Conservation (phyloP, 2,329 filamentous ascomycete species). For the Massarina eburnea region DNA sequence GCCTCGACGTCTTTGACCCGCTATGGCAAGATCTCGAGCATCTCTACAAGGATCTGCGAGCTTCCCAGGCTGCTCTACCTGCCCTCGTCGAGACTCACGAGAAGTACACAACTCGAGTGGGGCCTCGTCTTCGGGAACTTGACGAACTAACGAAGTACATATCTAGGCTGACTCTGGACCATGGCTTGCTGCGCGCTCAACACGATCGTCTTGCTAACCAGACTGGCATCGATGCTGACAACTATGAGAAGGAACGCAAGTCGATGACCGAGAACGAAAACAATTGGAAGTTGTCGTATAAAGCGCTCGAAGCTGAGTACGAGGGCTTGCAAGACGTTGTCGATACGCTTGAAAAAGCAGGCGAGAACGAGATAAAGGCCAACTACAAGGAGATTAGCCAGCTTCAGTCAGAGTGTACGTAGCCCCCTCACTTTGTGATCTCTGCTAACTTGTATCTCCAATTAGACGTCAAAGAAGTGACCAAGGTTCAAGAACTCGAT, state of each 20-base stretch:
- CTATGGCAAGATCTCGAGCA: constrained; percentile 32
- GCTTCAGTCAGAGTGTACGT: too few species aligned
- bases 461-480: constrained; percentile 17
- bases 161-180: constrained; percentile 32
- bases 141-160: constrained; percentile 23
- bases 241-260: constrained; percentile 8
- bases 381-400: constrained; percentile 21
- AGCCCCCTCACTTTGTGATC: too few species aligned
- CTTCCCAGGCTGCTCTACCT: constrained; percentile 22
- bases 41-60: constrained; percentile 21
- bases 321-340: constrained; percentile 15
- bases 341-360: constrained; percentile 19
- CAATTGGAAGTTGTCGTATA: constrained; percentile 11
- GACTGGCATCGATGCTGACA: constrained; percentile 8
- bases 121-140: constrained; percentile 22
- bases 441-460: too few species aligned
- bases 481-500: constrained; percentile 21
- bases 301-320: constrained; percentile 17
- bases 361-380: constrained; percentile 14
- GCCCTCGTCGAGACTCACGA: constrained; percentile 31
- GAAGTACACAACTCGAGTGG: constrained; percentile 21
- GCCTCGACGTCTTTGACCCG: constrained; percentile 14
- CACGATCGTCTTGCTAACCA: constrained; percentile 17
- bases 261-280: not conserved
- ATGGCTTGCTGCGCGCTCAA: constrained; percentile 29